phyloP scores from a whole-genome alignment of 2,329 filamentous ascomycete species.

The Trichoderma afroharzianum region DNA sequence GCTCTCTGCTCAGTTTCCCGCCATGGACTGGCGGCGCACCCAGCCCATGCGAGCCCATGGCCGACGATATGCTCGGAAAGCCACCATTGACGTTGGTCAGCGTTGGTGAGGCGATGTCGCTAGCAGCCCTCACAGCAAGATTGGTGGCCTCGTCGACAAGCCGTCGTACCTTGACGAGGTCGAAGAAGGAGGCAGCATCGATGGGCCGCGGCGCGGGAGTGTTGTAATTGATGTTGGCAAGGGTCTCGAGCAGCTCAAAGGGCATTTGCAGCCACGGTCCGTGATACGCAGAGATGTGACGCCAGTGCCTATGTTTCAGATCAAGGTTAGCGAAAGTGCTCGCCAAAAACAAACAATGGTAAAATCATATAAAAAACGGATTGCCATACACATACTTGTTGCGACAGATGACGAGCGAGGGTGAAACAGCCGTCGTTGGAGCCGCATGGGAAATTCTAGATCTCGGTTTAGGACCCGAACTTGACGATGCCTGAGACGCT shows the following conservation, averaged over 20 bases:
- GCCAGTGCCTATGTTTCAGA: slow-evolving; percentile 63
- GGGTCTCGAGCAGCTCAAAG: slow-evolving; percentile 71
- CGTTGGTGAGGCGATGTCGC: slow-evolving; percentile 64
- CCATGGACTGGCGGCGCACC: slow-evolving; percentile 50
- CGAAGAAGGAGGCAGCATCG: slow-evolving; percentile 77
- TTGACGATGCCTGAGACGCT: background rate
- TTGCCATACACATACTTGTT: slow-evolving; percentile 57
- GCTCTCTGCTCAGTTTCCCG: slow-evolving; percentile 68
- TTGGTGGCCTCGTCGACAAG: slow-evolving; percentile 77
- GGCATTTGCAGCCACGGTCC: slow-evolving; percentile 80
- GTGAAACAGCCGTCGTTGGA: slow-evolving; percentile 12
- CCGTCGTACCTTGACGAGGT: slow-evolving; percentile 76
- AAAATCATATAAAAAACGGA: background rate
- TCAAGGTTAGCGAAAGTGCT: background rate
- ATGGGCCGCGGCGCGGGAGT: slow-evolving; percentile 72
- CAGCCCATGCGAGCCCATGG: slow-evolving; percentile 23
- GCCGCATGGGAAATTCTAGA: slow-evolving; percentile 17
- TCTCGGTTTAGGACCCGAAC: background rate
- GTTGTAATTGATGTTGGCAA: slow-evolving; percentile 77
- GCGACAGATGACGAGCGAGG: slow-evolving; percentile 44
- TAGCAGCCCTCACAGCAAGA: slow-evolving; percentile 72
- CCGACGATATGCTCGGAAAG: slow-evolving; percentile 21
- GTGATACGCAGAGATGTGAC: slow-evolving; percentile 78
- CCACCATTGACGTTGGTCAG: slow-evolving; percentile 53
- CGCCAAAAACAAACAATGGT: background rate